Evolutionary conservation across 192 early-diverging fungal species (phyloP), one percentile per base, ranked within the genome.

Genomic region (Anaeromyces robustus): DNA sequence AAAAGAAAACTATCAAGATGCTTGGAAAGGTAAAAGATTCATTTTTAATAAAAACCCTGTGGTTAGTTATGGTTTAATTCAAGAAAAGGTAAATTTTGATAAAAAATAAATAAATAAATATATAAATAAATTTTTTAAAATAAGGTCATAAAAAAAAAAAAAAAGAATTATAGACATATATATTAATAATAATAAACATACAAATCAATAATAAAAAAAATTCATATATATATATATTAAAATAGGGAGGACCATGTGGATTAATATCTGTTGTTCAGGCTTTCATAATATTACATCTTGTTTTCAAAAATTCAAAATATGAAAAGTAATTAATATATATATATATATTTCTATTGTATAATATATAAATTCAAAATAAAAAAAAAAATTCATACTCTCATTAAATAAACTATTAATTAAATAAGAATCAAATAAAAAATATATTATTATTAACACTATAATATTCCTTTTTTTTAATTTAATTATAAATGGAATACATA

Each of bases 181-280:
- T 52, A 52, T 2, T 22, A 18, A 18, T 22, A 22, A 52, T 52
- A 52, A 52, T 52, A 52, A 34, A 7, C 12, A 34, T n/a, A n/a
- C n/a, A n/a, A n/a, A n/a, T n/a, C n/a, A n/a, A n/a, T 39, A 39
- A 34, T 4, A 34, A 34, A 34, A 34, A 34, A 34, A 34, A 34
- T 7, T 34, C 12, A 34, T 34, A 34, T 52, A 52, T 52, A 52
- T 52, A 52, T 18, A 12, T 29, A 34, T 77, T 22, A 17, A 29
- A 30, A 4, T 32, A 86, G 84, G 88, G 89, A 6, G 89, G 89
- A 14, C 89, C 89, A 7, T 90, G 89, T 83, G 89, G 89, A 29
- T 77, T 90, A 28, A 80, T 90, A 79, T 87, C 89, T 0, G 81
- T 82, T 26, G 84, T 89, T 18, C 89, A 90, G 81, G 87, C 85